phyloP scores from a whole-genome alignment of 306 rosid species.

The Pachyrhizus erosus region DNA sequence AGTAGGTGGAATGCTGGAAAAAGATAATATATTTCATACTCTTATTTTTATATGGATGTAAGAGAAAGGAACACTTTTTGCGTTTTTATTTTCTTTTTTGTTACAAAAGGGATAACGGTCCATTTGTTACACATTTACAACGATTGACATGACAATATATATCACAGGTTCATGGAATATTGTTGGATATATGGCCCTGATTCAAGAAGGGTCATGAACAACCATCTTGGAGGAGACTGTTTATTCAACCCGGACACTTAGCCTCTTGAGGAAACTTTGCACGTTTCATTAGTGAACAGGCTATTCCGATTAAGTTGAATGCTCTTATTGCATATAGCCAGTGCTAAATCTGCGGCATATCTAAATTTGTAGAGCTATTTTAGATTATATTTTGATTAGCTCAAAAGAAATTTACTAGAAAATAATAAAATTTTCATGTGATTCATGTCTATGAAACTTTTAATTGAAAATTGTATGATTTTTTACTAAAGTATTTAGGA shows the following conservation, averaged over 20 bases:
- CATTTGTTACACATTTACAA: conserved; percentile 5
- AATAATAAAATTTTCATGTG: too few species aligned
- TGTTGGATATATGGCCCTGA: not conserved
- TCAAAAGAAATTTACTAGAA: not conserved
- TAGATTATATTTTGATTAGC: not conserved
- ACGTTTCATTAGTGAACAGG: conserved; percentile 3
- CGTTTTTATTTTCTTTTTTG: not conserved
- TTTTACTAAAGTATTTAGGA: too few species aligned
- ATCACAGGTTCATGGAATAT: conserved; percentile 32
- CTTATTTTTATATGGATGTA: not conserved
- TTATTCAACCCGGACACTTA: conserved; percentile 14
- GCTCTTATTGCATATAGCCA: not conserved
- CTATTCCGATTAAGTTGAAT: not conserved
- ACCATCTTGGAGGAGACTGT: not conserved
- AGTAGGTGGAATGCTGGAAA: not conserved
- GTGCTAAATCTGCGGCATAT: not conserved
- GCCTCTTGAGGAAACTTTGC: conserved; percentile 8
- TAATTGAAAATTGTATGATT: too few species aligned
- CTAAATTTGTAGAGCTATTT: not conserved
- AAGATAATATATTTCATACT: not conserved
- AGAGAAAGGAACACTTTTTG: not conserved
- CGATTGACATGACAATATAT: not conserved
- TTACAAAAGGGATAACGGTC: conserved; percentile 2
- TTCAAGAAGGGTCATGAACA: not conserved
- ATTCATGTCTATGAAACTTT: too few species aligned